phyloP scores from a whole-genome alignment of 345 rosid species.

The Turritis glabra region DNA sequence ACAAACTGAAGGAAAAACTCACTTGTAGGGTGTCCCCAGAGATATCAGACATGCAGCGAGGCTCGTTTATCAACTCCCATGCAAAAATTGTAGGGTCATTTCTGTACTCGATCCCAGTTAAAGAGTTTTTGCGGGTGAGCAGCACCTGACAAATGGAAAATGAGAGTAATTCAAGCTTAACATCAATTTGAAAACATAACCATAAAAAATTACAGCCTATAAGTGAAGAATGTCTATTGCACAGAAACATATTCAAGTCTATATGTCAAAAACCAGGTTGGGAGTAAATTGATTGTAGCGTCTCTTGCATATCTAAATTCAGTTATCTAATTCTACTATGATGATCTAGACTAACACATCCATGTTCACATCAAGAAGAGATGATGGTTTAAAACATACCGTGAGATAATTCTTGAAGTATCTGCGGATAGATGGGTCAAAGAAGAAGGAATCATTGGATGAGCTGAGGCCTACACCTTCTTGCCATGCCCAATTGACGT shows the following conservation, averaged over 20 bases:
- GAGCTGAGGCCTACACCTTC: constrained; percentile 94
- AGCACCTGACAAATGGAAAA: constrained; percentile 53
- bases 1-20: constrained; percentile 38
- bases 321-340: background rate
- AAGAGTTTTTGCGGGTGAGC: constrained; percentile 81
- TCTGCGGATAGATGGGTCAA: constrained; percentile 85
- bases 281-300: background rate
- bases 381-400: constrained; percentile 40
- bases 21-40: constrained; percentile 95
- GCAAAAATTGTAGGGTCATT: constrained; percentile 91
- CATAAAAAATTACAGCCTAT: background rate
- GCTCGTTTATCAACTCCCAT: constrained; percentile 96
- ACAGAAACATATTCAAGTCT: background rate
- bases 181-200: background rate
- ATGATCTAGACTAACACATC: background rate
- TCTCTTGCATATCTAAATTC: background rate
- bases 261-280: background rate
- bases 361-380: background rate
- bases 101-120: constrained; percentile 84
- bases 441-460: constrained; percentile 95
- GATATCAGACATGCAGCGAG: constrained; percentile 87
- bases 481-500: constrained; percentile 98
- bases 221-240: background rate
- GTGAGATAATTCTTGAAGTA: constrained; percentile 78
- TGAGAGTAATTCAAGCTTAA: constrained; percentile 4